Evolutionary conservation across 192 early-diverging fungal species (phyloP).

Genomic region (Dissophora ornata): DNA sequence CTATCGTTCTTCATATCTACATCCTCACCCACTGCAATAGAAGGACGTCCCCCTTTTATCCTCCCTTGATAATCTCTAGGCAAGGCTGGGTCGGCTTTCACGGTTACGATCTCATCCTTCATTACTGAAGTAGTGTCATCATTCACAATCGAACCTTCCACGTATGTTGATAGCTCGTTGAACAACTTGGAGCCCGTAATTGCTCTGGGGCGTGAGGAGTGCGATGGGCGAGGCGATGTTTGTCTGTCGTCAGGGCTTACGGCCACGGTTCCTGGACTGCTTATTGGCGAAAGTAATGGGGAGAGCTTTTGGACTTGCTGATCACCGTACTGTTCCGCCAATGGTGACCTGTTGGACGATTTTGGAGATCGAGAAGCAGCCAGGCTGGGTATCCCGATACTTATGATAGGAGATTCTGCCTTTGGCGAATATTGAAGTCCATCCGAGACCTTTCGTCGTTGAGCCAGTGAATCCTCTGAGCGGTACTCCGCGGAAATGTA

Average conservation of each 20-base stretch:
- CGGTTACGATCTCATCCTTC: conserved; percentile 9
- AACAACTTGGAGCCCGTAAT: neutral
- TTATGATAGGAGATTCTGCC: conserved; percentile 17
- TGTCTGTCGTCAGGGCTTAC: neutral
- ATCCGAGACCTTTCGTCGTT: conserved; percentile 43
- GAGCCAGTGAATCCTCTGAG: conserved; percentile 19
- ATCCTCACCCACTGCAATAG: neutral
- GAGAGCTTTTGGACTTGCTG: neutral
- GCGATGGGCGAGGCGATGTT: neutral
- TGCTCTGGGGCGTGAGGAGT: neutral
- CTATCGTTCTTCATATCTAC: neutral
- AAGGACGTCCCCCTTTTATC: neutral
- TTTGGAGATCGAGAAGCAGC: conserved; percentile 10
- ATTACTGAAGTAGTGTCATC: neutral
- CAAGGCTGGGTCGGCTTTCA: neutral
- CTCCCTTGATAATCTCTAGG: neutral
- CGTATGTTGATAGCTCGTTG: conserved; percentile 4
- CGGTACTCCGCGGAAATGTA: conserved; percentile 7
- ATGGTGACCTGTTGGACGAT: neutral
- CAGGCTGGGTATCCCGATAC: conserved; percentile 6
- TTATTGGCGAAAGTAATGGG: conserved; percentile 21
- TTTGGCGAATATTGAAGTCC: conserved; percentile 14
- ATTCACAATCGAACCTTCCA: neutral
- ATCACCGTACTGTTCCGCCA: neutral
- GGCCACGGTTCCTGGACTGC: conserved; percentile 1